Evolutionary conservation across 805 yeast genomes (phyloP), one percentile per base, ranked within the genome.

Genomic region (Kazachstania kunashirensis): DNA sequence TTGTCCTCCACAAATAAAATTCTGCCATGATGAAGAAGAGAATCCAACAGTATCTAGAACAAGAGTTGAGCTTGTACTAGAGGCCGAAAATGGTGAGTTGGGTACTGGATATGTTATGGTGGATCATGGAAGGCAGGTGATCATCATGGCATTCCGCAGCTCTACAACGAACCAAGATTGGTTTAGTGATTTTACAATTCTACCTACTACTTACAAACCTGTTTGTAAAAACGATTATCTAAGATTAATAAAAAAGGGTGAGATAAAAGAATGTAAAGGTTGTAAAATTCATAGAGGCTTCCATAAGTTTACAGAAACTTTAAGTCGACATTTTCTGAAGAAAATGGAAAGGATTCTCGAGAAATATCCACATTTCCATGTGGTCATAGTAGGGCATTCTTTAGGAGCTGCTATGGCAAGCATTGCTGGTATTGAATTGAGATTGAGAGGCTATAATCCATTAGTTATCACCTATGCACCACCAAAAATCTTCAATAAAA

Each of bases 331-430:
- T 9, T 61, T 70, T 24, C 50, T 71, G 24, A 44, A 57, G 8
- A 55, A 49, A 6, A 59, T 77, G 1, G 47, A 57, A 11, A 42
- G 46, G 2, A 47, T 68, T 14, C 52, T 60, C 15, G 40, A 53
- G 9, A 48, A 61, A 14, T 57, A 68, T 47, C 71, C 75, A 0
- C 67, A 65, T 17, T 79, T 75, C 50, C 52, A 63, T 15, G 40
- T 80, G 4, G 65, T 71, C 2, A 65, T 79, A 2, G 62, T 77
- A 1, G 94, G 94, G 0, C 94, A 84, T 56, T 83, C 92, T 0
- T 57, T 83, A 29, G 88, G 86, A 3, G 94, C 79, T 6, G 86
- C 88, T 0, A 54, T 79, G 35, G 79, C 86, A 2, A 57, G 67
- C 4, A 57, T 83, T 24, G 68, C 73, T 7, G 89, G 81, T 0